These are phyloP conservation scores for Verbena officinalis DNA, from an alignment of 257 asterid species.

Conservation along the genomic window DNA sequence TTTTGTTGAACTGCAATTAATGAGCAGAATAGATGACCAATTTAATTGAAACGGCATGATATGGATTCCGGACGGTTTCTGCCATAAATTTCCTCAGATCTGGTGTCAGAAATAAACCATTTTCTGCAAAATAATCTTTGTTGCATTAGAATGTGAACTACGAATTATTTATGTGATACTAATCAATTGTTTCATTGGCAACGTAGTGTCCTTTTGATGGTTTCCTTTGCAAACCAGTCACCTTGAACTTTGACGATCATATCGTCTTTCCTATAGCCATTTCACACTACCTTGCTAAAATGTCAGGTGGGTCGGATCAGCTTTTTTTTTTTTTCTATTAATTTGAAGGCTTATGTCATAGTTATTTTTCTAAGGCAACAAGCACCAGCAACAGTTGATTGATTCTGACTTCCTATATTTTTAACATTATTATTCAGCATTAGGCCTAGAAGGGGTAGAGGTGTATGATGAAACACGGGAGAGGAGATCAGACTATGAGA, in stretches of 20 bases:
- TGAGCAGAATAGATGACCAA: background rate
- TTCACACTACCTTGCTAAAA: conserved; percentile 44
- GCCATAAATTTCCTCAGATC: background rate
- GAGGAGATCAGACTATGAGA: conserved; percentile 76
- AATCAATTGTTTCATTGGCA: conserved; percentile 26
- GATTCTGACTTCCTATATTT: conserved; percentile 14
- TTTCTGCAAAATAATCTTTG: background rate
- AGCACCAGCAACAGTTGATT: conserved; percentile 8
- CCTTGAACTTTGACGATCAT: conserved; percentile 37
- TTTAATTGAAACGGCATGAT: too few species aligned
- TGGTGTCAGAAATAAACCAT: background rate
- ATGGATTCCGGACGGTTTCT: too few species aligned
- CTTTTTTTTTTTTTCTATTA: conserved; percentile 12
- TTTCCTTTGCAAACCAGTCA: conserved; percentile 24
- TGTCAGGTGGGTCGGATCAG: conserved; percentile 63
- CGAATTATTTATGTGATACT: conserved; percentile 11
- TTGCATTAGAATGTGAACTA: too few species aligned
- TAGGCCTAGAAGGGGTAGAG: conserved; percentile 60
- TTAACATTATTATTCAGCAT: background rate
- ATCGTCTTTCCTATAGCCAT: conserved; percentile 29
- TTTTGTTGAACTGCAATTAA: background rate
- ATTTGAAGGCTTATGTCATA: conserved; percentile 17
- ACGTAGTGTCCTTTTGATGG: conserved; percentile 33
- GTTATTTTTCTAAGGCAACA: background rate
- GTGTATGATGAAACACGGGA: conserved; percentile 68